These are phyloP conservation scores for Amphibolis antarctica DNA, from an alignment of 106 monocot species.

Conservation along the genomic window DNA sequence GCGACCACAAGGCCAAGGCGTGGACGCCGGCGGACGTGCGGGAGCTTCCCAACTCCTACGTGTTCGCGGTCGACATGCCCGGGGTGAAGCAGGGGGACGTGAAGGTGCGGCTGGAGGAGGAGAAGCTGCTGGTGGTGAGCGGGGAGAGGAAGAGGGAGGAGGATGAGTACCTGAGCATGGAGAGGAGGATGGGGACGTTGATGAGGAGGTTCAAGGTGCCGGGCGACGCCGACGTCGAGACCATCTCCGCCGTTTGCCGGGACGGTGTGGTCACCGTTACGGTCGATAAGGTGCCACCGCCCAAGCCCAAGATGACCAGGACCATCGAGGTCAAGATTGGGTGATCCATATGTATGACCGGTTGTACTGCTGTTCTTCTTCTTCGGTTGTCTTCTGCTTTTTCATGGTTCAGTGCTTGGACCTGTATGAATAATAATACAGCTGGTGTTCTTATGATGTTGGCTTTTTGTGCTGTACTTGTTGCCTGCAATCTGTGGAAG, in stretches of 20 bases:
- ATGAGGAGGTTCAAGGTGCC: constrained; percentile 60
- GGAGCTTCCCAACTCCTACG: constrained; percentile 39
- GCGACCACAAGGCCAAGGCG: constrained; percentile 57
- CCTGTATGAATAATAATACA: no score
- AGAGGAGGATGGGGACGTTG: constrained; percentile 65
- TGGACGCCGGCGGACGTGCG: constrained; percentile 64
- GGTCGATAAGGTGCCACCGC: constrained; percentile 28
- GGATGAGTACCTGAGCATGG: constrained; percentile 52
- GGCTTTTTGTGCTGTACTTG: no score
- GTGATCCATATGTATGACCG: no score
- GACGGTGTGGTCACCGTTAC: constrained; percentile 48
- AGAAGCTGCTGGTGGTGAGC: constrained; percentile 21
- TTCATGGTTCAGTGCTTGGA: no score
- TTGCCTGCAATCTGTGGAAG: no score
- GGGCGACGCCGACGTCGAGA: constrained; percentile 39
- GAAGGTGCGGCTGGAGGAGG: constrained; percentile 39
- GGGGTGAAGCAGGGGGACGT: constrained; percentile 33
- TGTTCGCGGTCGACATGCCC: constrained; percentile 73
- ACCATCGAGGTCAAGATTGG: constrained; percentile 25
- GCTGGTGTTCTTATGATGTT: no score
- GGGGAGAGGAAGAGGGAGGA: constrained; percentile 32
- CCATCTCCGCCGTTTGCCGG: constrained; percentile 34
- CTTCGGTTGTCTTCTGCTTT: no score
- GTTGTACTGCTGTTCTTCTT: no score
- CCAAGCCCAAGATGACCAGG: constrained; percentile 36